phyloP scores from a whole-genome alignment of 2,329 filamentous ascomycete species.

The Aureobasidium mangrovei region DNA sequence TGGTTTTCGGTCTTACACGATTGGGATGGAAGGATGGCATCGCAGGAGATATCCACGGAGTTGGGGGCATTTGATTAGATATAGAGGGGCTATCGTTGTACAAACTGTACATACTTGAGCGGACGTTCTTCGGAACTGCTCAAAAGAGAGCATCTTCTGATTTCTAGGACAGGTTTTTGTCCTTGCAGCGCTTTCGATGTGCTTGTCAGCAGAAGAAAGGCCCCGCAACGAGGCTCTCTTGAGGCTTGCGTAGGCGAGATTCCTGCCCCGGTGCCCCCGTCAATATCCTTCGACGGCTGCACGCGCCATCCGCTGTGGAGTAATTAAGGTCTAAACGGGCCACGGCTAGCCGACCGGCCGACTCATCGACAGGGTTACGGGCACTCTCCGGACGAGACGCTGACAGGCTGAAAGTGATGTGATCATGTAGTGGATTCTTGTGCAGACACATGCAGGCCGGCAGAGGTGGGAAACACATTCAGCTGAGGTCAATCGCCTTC shows the following conservation, averaged over 20 bases:
- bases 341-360: not conserved
- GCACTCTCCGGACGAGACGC: not conserved
- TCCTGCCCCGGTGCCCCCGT: not conserved
- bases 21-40: slow-evolving; percentile 4
- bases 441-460: too few species aligned
- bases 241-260: not conserved
- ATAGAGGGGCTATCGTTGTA: too few species aligned
- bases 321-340: not conserved
- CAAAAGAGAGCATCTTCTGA: too few species aligned
- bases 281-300: not conserved
- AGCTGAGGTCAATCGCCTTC: not conserved
- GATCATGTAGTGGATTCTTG: too few species aligned
- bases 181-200: too few species aligned
- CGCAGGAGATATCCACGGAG: not conserved
- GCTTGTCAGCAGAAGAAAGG: not conserved
- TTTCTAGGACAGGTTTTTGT: too few species aligned
- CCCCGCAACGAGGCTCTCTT: not conserved
- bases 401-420: not conserved
- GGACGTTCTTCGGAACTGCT: too few species aligned
- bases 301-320: not conserved
- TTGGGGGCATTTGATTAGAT: not conserved
- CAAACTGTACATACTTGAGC: not conserved
- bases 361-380: not conserved
- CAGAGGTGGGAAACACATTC: too few species aligned
- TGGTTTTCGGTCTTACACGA: not conserved